Evolutionary conservation across 2,329 filamentous ascomycete species (phyloP).

Genomic region (Furcasterigmium furcatum): DNA sequence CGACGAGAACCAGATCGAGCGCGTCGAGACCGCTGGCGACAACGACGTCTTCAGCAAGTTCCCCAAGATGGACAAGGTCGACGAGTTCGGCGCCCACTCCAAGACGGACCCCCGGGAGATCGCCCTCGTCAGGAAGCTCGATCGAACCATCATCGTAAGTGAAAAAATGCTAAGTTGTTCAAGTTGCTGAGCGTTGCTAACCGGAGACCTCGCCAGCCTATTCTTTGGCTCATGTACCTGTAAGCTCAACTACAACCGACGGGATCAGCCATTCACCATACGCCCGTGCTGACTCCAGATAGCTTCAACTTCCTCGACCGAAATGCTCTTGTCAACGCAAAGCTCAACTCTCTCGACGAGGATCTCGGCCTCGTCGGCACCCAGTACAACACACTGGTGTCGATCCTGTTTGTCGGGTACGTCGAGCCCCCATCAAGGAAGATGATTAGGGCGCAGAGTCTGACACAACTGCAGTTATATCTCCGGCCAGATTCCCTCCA

Average conservation of each 20-base stretch:
- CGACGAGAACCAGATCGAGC: background rate
- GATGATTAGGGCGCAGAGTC: background rate
- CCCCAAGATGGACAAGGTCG: slow-evolving; percentile 15
- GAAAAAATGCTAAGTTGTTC: too few relatives aligned
- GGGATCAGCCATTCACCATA: too few relatives aligned
- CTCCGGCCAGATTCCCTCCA: slow-evolving; percentile 6
- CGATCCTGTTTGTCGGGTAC: slow-evolving; percentile 24
- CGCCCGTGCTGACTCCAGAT: too few relatives aligned
- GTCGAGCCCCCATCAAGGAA: background rate
- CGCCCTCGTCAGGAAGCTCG: slow-evolving; percentile 32
- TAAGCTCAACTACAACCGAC: slow-evolving; percentile 11
- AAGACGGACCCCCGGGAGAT: slow-evolving; percentile 35
- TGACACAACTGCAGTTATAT: background rate
- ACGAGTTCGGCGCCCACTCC: slow-evolving; percentile 31
- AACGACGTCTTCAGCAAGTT: slow-evolving; percentile 3
- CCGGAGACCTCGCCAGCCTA: slow-evolving; percentile 16
- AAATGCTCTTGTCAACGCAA: slow-evolving; percentile 55
- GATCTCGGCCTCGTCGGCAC: slow-evolving; percentile 44
- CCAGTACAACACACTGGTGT: slow-evolving; percentile 26
- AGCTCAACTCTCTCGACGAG: slow-evolving; percentile 47
- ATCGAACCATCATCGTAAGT: slow-evolving; percentile 29
- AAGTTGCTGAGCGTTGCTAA: background rate
- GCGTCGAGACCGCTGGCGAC: slow-evolving; percentile 1
- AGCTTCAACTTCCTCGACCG: slow-evolving; percentile 31
- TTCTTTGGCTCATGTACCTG: slow-evolving; percentile 29